phyloP scores from a whole-genome alignment of 2,329 filamentous ascomycete genomes.

The Fusarium continuum region DNA sequence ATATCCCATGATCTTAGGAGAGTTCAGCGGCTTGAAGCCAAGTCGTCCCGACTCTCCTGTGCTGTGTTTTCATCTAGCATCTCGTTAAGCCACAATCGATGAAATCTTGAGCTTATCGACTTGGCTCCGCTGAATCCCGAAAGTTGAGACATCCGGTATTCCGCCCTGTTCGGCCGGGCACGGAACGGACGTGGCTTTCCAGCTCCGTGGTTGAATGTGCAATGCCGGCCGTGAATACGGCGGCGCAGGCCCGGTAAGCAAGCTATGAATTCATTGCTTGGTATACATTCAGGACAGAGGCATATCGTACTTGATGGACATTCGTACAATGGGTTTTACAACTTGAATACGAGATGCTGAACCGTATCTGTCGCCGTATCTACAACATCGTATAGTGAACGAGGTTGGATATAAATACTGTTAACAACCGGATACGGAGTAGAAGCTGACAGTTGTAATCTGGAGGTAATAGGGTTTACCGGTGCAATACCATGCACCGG shows the following conservation, averaged over 20 bases:
- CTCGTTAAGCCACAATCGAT: conserved; percentile 3
- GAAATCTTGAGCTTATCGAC: neutral
- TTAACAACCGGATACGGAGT: neutral
- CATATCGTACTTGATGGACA: neutral
- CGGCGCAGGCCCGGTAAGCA: no score
- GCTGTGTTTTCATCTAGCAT: neutral
- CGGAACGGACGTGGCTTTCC: conserved; percentile 17
- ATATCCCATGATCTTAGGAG: conserved; percentile 2
- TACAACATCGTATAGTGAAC: neutral
- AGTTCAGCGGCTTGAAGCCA: neutral
- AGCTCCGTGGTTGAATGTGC: neutral
- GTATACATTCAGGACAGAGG: no score
- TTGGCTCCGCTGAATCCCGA: neutral
- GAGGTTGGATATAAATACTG: neutral
- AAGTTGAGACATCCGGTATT: conserved; percentile 3
- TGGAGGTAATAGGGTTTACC: neutral
- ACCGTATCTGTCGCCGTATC: neutral
- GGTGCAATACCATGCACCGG: conserved; percentile 20
- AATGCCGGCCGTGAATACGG: neutral
- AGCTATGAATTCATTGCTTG: neutral
- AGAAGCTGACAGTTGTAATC: neutral
- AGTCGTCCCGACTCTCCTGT: neutral
- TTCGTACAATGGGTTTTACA: neutral
- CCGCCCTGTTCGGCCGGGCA: neutral
- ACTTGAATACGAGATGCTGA: neutral